phyloP scores from a whole-genome alignment of 2,329 filamentous ascomycete species.

The Fusarium hainanense region DNA sequence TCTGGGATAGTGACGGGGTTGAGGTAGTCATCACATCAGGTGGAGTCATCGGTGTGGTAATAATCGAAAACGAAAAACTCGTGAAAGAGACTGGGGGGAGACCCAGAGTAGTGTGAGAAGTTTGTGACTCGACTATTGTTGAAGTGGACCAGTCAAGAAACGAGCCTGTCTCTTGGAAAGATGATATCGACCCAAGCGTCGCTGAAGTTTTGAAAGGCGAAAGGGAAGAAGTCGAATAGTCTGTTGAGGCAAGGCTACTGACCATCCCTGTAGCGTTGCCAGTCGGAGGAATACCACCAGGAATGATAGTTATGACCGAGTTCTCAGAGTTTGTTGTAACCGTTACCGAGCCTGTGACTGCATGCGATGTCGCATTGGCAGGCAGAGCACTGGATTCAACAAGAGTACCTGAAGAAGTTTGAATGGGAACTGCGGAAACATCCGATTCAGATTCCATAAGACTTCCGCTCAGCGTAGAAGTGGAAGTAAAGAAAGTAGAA shows the following conservation, averaged over 20 bases:
- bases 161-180: constrained; percentile 1
- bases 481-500: constrained; percentile 1
- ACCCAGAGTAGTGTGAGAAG: neutral
- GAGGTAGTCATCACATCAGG: constrained; percentile 9
- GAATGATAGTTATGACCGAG: constrained; percentile 33
- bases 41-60: constrained; percentile 23
- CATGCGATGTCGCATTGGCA: constrained; percentile 8
- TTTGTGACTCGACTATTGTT: constrained; percentile 12
- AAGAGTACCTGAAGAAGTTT: neutral
- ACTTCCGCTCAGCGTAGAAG: neutral
- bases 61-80: constrained; percentile 11
- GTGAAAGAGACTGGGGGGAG: constrained; percentile 15
- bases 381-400: constrained; percentile 21
- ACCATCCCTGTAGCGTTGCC: constrained; percentile 1
- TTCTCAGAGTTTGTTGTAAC: constrained; percentile 25
- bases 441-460: neutral
- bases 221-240: constrained; percentile 6
- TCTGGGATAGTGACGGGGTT: neutral
- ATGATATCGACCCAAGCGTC: neutral
- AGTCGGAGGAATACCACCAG: constrained; percentile 26
- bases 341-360: neutral
- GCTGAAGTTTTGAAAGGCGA: constrained; percentile 17
- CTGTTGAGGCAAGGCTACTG: constrained; percentile 12
- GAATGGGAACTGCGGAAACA: neutral
- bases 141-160: constrained; percentile 35